A percentile compares a stretch with the other conserved stretches of the same genome.
phyloP scores from a whole-genome alignment of 805 yeast species.

The Yamadazyma nakazawae region DNA sequence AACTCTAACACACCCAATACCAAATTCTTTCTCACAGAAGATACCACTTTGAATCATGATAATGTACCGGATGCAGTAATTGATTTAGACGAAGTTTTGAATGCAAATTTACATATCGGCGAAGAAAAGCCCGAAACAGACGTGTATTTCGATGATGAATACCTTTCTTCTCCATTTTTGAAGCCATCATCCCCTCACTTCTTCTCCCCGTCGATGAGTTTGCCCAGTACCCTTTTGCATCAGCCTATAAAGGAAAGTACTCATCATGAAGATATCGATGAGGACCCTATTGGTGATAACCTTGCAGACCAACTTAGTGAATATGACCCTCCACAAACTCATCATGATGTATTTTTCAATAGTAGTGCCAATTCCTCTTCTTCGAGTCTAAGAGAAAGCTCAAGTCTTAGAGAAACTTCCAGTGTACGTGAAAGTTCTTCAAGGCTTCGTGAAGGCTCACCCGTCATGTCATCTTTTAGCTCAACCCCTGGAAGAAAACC shows the following conservation, averaged over 20 bases:
- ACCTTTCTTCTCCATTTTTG: slow-evolving; percentile 30
- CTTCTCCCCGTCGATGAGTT: slow-evolving; percentile 16
- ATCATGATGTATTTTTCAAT: slow-evolving; percentile 21
- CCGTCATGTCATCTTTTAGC: slow-evolving; percentile 4
- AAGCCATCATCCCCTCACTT: slow-evolving; percentile 15
- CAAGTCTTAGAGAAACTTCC: slow-evolving; percentile 7
- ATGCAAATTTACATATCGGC: slow-evolving; percentile 30
- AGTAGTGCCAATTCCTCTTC: slow-evolving; percentile 34
- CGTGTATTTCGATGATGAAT: slow-evolving; percentile 25
- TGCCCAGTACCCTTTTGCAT: slow-evolving; percentile 21
- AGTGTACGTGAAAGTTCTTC: not conserved
- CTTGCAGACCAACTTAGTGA: not conserved
- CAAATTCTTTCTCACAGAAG: slow-evolving; percentile 29
- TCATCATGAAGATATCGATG: slow-evolving; percentile 14
- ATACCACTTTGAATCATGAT: slow-evolving; percentile 23
- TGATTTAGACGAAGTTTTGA: slow-evolving; percentile 37
- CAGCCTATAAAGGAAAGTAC: slow-evolving; percentile 30
- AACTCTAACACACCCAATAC: slow-evolving; percentile 18
- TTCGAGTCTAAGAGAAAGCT: slow-evolving; percentile 23
- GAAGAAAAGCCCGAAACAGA: slow-evolving; percentile 10
- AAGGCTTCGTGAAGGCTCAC: not conserved
- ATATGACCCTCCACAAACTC: slow-evolving; percentile 23
- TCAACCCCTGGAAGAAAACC: slow-evolving; percentile 23
- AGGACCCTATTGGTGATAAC: slow-evolving; percentile 20
- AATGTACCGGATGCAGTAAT: slow-evolving; percentile 39